phyloP scores from a whole-genome alignment of 331 rosid genomes.

The Rhamnella rubrinervis region DNA sequence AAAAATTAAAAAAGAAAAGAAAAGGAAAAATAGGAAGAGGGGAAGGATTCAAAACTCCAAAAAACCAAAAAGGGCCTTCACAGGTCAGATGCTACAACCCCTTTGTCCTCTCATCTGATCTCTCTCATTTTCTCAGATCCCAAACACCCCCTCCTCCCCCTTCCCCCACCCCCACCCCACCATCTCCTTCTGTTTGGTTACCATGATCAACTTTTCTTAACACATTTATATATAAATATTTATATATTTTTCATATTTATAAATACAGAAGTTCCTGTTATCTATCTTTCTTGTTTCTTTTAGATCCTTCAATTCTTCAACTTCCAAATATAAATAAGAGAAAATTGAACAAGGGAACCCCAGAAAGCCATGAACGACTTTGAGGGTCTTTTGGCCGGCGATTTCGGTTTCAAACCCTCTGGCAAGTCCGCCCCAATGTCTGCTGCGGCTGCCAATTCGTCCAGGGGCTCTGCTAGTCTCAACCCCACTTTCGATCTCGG shows the following conservation, averaged over 20 bases:
- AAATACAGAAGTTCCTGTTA: neutral
- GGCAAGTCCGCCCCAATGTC: conserved; percentile 32
- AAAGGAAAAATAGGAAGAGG: neutral
- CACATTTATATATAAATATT: neutral
- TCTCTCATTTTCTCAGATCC: neutral
- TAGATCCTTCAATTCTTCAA: neutral
- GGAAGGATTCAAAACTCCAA: neutral
- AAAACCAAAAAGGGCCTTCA: neutral
- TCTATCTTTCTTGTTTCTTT: neutral
- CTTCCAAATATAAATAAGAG: neutral
- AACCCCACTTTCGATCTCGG: conserved; percentile 58
- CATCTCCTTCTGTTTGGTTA: neutral
- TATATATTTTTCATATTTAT: neutral
- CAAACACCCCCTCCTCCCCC: neutral
- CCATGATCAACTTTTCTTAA: neutral
- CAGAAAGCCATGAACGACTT: conserved; percentile 26
- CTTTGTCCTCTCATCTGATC: neutral
- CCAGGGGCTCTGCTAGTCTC: conserved; percentile 41
- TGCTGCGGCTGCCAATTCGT: conserved; percentile 9
- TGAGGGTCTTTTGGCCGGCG: conserved; percentile 26
- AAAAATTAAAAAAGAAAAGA: neutral
- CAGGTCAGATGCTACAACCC: neutral
- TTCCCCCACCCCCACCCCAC: too few species aligned
- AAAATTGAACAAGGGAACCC: neutral
- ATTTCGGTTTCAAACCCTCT: conserved; percentile 28